Evolutionary conservation across 176 grass and related monocot genomes (phyloP).

Genomic region (Zoysia japonica): DNA sequence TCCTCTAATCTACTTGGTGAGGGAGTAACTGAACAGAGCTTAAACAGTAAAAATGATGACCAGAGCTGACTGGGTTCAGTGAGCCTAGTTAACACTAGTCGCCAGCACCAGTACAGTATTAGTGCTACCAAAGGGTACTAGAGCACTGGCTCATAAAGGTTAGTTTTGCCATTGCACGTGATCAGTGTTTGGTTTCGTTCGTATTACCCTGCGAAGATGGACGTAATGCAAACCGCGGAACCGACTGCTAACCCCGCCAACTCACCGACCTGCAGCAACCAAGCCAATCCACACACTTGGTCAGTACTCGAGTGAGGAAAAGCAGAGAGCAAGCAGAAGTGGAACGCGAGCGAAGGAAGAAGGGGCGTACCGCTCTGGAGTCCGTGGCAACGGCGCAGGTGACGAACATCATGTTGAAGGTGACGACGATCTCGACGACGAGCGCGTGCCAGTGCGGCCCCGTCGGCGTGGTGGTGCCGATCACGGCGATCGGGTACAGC

Average conservation of each 20-base stretch:
- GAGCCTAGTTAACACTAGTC: not conserved
- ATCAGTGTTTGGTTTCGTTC: constrained; percentile 30
- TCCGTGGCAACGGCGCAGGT: constrained; percentile 93
- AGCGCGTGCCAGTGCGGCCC: constrained; percentile 75
- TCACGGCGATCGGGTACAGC: constrained; percentile 62
- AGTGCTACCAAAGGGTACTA: not conserved
- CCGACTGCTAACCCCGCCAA: constrained; percentile 99
- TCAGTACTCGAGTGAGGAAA: not conserved
- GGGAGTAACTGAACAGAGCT: no score
- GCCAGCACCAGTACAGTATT: not conserved
- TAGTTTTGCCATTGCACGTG: not conserved
- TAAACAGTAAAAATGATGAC: not conserved
- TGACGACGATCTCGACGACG: constrained; percentile 81
- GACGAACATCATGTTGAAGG: constrained; percentile 99
- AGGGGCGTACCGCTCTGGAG: constrained; percentile 57
- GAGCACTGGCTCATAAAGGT: not conserved
- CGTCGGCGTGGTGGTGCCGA: constrained; percentile 79
- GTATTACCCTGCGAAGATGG: constrained; percentile 96
- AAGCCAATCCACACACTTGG: not conserved
- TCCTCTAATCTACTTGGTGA: no score
- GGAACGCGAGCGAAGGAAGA: no score
- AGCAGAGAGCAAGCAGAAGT: not conserved
- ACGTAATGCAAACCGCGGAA: constrained; percentile 98
- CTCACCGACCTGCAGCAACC: constrained; percentile 81
- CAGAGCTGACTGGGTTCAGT: not conserved